Percentiles rank a stretch among this genome's conserved stretches.
Conservation (phyloP, 2,329 filamentous ascomycete species). For the Aspergillus calidoustus region DNA sequence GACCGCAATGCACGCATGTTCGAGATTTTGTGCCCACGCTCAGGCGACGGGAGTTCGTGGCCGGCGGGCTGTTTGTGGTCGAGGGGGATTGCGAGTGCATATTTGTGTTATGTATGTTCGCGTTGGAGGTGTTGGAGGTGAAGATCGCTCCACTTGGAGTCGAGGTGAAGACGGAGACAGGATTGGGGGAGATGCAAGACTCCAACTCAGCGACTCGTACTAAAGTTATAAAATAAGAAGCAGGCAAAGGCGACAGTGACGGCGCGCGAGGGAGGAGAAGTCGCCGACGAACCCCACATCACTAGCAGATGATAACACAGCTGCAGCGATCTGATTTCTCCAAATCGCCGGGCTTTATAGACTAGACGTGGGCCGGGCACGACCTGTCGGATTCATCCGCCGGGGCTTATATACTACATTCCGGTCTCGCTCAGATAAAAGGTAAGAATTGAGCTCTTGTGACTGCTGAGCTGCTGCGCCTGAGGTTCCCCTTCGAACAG, state of each 20-base stretch:
- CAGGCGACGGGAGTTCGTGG: slow-evolving; percentile 30
- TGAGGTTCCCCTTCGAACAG: background rate
- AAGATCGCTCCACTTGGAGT: slow-evolving; percentile 29
- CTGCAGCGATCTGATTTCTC: slow-evolving; percentile 16
- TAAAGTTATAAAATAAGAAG: slow-evolving; percentile 3
- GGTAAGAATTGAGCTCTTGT: background rate
- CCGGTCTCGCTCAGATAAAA: background rate
- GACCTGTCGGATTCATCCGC: slow-evolving; percentile 27
- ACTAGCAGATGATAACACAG: slow-evolving; percentile 8
- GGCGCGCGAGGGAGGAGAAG: slow-evolving; percentile 3
- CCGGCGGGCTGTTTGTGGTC: slow-evolving; percentile 20
- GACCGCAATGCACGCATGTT: slow-evolving; percentile 40
- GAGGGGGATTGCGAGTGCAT: slow-evolving; percentile 37
- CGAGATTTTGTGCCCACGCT: slow-evolving; percentile 35
- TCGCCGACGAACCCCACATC: slow-evolving; percentile 17
- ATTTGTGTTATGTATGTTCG: slow-evolving; percentile 17
- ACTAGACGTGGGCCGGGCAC: slow-evolving; percentile 1
- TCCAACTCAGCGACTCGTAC: slow-evolving; percentile 7
- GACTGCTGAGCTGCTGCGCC: background rate
- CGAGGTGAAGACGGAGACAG: slow-evolving; percentile 14
- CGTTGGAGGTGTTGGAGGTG: slow-evolving; percentile 13
- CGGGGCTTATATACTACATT: background rate
- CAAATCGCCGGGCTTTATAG: slow-evolving; percentile 12
- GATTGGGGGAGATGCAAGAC: slow-evolving; percentile 4
- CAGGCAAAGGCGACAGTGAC: background rate